phyloP scores from a whole-genome alignment of 306 rosid species.

The Rosa multiflora region DNA sequence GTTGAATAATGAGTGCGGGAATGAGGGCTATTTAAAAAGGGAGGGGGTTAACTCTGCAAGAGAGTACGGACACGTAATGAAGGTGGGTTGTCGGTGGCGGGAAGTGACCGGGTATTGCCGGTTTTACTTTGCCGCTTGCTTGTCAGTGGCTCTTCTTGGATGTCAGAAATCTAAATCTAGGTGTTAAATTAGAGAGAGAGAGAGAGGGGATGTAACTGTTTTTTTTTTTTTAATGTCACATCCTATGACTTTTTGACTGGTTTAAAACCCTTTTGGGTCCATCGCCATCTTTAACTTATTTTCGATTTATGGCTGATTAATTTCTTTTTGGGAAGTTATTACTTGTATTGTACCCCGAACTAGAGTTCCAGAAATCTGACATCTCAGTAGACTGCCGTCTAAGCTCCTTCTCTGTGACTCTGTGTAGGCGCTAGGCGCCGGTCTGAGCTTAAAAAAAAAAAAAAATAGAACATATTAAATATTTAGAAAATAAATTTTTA shows the following conservation, averaged over 20 bases:
- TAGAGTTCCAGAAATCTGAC: too few species aligned
- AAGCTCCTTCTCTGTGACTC: too few species aligned
- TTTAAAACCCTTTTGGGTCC: background rate
- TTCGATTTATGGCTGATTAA: background rate
- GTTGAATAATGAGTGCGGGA: background rate
- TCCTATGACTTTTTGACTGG: background rate
- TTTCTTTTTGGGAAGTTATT: too few species aligned
- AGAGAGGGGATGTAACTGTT: background rate
- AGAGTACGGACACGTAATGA: slow-evolving; percentile 2
- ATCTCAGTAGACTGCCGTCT: too few species aligned
- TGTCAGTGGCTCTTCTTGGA: background rate
- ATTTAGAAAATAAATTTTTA: too few species aligned
- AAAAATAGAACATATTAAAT: too few species aligned
- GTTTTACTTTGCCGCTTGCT: slow-evolving; percentile 25
- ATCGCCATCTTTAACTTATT: too few species aligned
- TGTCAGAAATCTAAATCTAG: background rate
- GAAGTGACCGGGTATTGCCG: slow-evolving; percentile 33
- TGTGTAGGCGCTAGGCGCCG: too few species aligned
- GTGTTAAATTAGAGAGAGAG: background rate
- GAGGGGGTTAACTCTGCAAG: background rate
- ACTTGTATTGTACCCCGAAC: too few species aligned
- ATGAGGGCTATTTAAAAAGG: slow-evolving; percentile 24
- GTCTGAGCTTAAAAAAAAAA: too few species aligned
- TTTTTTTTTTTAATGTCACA: background rate
- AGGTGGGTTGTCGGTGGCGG: slow-evolving; percentile 40